Percentiles rank a stretch among this genome's conserved stretches.
phyloP scores from a whole-genome alignment of 2,329 filamentous ascomycete species.

The Phaeophleospora eucalypticola region DNA sequence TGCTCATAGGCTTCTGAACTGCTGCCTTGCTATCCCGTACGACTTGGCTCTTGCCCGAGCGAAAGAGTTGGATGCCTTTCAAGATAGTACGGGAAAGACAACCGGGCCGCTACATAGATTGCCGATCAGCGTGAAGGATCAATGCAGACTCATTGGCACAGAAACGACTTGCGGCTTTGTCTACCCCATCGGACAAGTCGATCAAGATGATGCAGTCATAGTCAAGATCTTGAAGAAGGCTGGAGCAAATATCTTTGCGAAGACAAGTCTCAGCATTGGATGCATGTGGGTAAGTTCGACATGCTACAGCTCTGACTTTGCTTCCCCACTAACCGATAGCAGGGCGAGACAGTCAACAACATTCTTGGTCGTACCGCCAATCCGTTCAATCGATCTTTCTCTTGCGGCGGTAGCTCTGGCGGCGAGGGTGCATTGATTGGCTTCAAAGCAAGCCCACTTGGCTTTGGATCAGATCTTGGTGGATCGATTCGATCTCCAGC shows the following conservation, averaged over 20 bases:
- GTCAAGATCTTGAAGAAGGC: conserved; percentile 45
- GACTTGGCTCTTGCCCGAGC: conserved; percentile 37
- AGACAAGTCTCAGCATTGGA: conserved; percentile 40
- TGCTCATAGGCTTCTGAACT: conserved; percentile 49
- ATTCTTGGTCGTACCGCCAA: conserved; percentile 53
- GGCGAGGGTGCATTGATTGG: conserved; percentile 55
- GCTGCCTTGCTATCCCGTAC: conserved; percentile 42
- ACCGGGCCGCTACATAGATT: conserved; percentile 48
- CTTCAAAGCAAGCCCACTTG: conserved; percentile 50
- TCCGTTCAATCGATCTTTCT: conserved; percentile 50
- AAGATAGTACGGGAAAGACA: conserved; percentile 27
- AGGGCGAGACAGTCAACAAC: conserved; percentile 45
- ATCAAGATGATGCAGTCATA: conserved; percentile 49
- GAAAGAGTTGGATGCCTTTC: conserved; percentile 35
- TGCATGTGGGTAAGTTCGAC: conserved; percentile 42
- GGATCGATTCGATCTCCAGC: conserved; percentile 48
- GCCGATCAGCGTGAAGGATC: conserved; percentile 52
- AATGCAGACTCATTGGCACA: conserved; percentile 40
- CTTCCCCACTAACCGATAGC: too few relatives aligned
- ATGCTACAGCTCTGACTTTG: conserved; percentile 48
- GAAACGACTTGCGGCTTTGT: conserved; percentile 22
- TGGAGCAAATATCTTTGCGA: conserved; percentile 50
- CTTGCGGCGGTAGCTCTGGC: conserved; percentile 52
- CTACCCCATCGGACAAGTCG: conserved; percentile 40
- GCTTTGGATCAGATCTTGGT: conserved; percentile 45